These are phyloP conservation scores for Kodamaea restingae DNA, from an alignment of 805 yeast species.

Conservation along the genomic window DNA sequence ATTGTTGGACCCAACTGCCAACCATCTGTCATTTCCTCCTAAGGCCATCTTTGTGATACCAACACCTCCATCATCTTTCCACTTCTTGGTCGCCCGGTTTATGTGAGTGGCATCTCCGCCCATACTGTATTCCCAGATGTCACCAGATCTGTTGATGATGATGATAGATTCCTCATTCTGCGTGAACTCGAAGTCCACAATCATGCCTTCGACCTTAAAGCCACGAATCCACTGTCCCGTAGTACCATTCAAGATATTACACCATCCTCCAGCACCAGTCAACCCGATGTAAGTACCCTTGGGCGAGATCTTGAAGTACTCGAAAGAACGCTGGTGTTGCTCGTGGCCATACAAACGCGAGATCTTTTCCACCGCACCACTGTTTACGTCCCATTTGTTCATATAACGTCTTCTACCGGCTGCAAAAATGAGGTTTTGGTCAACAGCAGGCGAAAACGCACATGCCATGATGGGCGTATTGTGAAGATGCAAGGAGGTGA, in stretches of 20 bases:
- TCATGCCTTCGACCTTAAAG: constrained; percentile 82
- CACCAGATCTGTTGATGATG: constrained; percentile 74
- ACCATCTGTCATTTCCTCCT: constrained; percentile 75
- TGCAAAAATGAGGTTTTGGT: constrained; percentile 57
- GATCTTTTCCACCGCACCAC: constrained; percentile 75
- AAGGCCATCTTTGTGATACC: constrained; percentile 75
- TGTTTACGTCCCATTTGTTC: constrained; percentile 82
- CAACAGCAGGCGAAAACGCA: constrained; percentile 42
- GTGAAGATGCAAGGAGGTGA: constrained; percentile 74
- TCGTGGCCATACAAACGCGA: constrained; percentile 91
- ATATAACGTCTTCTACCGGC: constrained; percentile 91
- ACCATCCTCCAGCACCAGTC: constrained; percentile 86
- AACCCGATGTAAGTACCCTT: constrained; percentile 71
- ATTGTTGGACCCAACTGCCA: constrained; percentile 83
- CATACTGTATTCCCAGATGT: constrained; percentile 76
- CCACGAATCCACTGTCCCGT: constrained; percentile 88
- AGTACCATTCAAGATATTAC: constrained; percentile 68
- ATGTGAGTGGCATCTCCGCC: constrained; percentile 7
- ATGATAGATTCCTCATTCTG: constrained; percentile 42
- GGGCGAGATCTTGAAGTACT: constrained; percentile 73
- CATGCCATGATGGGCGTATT: constrained; percentile 81
- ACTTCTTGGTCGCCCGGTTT: constrained; percentile 53
- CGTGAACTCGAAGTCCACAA: constrained; percentile 76
- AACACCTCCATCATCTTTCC: constrained; percentile 85
- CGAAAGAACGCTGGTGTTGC: constrained; percentile 78